A percentile compares a stretch with the other conserved stretches of the same genome.
Conservation (phyloP, 148 eudicot genomes). For the Chenopodium album region DNA sequence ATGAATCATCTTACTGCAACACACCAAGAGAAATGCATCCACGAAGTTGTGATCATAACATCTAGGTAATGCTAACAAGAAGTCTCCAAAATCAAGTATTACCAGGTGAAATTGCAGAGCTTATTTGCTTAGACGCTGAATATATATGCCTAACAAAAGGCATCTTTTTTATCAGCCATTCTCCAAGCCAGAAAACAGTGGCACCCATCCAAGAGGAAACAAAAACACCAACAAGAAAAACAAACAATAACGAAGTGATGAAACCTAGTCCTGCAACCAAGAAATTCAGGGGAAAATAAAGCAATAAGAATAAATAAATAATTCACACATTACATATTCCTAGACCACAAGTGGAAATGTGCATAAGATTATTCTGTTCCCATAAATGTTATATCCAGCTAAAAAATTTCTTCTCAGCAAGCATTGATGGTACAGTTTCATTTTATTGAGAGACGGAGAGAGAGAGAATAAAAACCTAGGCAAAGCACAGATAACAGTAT, state of each 20-base stretch:
- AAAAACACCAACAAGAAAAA: conserved; percentile 85
- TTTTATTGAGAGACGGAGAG: no score
- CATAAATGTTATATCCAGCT: neutral
- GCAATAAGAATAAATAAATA: neutral
- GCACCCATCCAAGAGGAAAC: conserved; percentile 95
- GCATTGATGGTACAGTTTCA: neutral
- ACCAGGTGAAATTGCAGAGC: conserved; percentile 94
- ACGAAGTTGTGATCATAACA: neutral
- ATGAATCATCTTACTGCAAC: neutral
- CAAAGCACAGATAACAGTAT: neutral
- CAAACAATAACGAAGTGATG: conserved; percentile 73
- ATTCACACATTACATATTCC: neutral
- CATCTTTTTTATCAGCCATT: conserved; percentile 82
- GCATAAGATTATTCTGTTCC: neutral
- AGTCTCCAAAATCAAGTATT: conserved; percentile 16
- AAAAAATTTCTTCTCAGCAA: neutral
- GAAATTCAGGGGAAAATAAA: neutral
- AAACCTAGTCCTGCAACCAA: conserved; percentile 85
- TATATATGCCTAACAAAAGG: conserved; percentile 82
- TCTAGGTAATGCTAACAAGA: neutral
- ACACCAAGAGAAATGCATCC: neutral
- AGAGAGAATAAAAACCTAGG: neutral
- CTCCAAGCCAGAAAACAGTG: conserved; percentile 86
- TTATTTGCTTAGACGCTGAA: conserved; percentile 91
- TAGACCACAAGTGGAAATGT: neutral